These are phyloP conservation scores for Marasmius tenuissimus DNA, from an alignment of 1,284 basidiomycete species.

Conservation along the genomic window DNA sequence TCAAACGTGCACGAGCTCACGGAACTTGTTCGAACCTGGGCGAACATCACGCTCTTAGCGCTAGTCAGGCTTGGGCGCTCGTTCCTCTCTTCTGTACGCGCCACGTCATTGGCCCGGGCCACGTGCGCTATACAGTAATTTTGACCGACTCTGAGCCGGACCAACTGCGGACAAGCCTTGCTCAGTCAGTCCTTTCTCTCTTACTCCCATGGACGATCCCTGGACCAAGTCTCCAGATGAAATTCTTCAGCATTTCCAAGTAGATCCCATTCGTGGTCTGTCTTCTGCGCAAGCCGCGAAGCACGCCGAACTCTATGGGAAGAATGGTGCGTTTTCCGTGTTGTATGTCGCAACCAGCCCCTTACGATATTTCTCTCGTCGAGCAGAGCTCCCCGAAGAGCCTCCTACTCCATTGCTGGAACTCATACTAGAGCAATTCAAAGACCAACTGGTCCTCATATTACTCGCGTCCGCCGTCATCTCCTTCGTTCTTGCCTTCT, in stretches of 20 bases:
- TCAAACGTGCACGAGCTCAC: too few relatives aligned
- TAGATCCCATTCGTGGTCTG: slow-evolving; percentile 58
- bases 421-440: slow-evolving; percentile 95
- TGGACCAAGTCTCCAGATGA: slow-evolving; percentile 70
- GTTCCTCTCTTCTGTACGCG: background rate
- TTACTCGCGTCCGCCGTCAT: slow-evolving; percentile 89
- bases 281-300: slow-evolving; percentile 61
- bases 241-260: slow-evolving; percentile 64
- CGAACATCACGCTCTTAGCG: too few relatives aligned
- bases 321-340: slow-evolving; percentile 63
- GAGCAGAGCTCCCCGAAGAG: slow-evolving; percentile 84
- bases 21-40: too few relatives aligned
- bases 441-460: slow-evolving; percentile 95
- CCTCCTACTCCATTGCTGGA: slow-evolving; percentile 90
- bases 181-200: slow-evolving; percentile 19
- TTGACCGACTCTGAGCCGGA: background rate
- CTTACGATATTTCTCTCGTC: slow-evolving; percentile 5
- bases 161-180: background rate
- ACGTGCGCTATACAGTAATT: slow-evolving; percentile 4
- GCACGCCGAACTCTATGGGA: slow-evolving; percentile 80
- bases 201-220: slow-evolving; percentile 59
- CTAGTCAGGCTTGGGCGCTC: too few relatives aligned
- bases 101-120: background rate
- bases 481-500: slow-evolving; percentile 85
- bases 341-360: slow-evolving; percentile 3